Base-by-base conservation (phyloP, 805 yeast species). In the Kluyveromyces aestuarii region DNA sequence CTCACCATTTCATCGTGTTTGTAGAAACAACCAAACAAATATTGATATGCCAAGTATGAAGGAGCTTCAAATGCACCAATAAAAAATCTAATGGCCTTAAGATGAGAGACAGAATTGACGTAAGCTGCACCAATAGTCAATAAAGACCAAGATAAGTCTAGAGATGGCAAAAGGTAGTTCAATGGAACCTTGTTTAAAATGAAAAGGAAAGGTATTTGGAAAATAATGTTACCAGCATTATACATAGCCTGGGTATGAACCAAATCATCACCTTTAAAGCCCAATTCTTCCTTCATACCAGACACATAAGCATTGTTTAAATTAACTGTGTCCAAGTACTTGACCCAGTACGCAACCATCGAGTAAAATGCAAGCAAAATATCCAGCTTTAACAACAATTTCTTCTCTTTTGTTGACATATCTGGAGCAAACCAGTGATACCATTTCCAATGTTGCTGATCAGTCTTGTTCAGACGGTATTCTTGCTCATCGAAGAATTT, bases 31-130 rank as follows among this genome's bases (percentile, higher is more conserved):
- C 86, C 87, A 54, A 75, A 70, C 40, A 77, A 60, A 53, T 76
- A 79, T 54, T 79, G 82, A 52, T 76, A 70, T 16, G 79, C 79
- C n/a, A 85, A 79, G 64, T 77, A 71, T 52, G 71, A 72, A 13
- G 80, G 76, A 1, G 82, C 79, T 64, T 84, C 90, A 57, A 78
- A 77, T 2, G 74, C 73, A 33, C 88, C 89, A 44, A 82, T 73
- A 43, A 82, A 71, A 57, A 82, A 82, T 41, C 91, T 66, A 37
- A 79, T 60, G 1, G 75, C 86, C 60, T 78, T 75, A 37, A 84
- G 67, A 46, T 75, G 76, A 6, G 68, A 59, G 3, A 73, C 77
- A 39, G 65, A 71, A 27, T 68, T 68, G 41, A 70, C 76, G 50
- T 67, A 71, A 51, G 72, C 79, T 19, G 72, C 68, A 27, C 73